Evolutionary conservation across 1,139 yeast species (phyloP).

Genomic region (Komagataea norvegica): DNA sequence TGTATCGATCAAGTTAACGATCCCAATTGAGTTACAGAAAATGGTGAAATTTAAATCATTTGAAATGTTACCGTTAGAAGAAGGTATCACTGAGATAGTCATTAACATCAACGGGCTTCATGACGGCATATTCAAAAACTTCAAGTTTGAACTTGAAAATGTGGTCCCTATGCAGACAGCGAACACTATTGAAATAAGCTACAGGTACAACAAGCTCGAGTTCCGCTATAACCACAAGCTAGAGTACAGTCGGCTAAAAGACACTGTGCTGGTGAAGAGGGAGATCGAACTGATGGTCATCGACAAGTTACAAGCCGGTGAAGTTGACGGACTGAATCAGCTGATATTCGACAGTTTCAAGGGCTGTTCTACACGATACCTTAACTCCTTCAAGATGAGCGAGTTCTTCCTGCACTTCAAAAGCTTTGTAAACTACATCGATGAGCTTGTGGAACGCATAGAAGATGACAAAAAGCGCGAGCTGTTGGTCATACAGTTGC

Average conservation of each 20-base stretch:
- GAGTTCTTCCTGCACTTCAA: constrained; percentile 17
- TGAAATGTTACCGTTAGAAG: constrained; percentile 4
- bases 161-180: neutral
- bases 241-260: constrained; percentile 25
- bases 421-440: constrained; percentile 22
- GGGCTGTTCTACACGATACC: constrained; percentile 22
- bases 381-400: constrained; percentile 22
- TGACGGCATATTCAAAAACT: constrained; percentile 22
- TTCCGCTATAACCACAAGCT: constrained; percentile 1
- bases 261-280: constrained; percentile 32
- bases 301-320: constrained; percentile 11
- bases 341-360: constrained; percentile 18
- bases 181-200: constrained; percentile 14
- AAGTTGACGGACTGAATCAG: constrained; percentile 14
- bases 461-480: neutral
- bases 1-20: neutral
- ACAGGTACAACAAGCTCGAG: constrained; percentile 5
- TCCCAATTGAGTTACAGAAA: constrained; percentile 1
- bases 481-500: neutral
- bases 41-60: constrained; percentile 5
- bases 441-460: constrained; percentile 15
- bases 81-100: constrained; percentile 3
- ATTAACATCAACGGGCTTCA: constrained; percentile 16
- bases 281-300: constrained; percentile 34
- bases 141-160: constrained; percentile 14